These are phyloP conservation scores for Candida sakaeoensis DNA, from an alignment of 805 yeast species.

Conservation along the genomic window DNA sequence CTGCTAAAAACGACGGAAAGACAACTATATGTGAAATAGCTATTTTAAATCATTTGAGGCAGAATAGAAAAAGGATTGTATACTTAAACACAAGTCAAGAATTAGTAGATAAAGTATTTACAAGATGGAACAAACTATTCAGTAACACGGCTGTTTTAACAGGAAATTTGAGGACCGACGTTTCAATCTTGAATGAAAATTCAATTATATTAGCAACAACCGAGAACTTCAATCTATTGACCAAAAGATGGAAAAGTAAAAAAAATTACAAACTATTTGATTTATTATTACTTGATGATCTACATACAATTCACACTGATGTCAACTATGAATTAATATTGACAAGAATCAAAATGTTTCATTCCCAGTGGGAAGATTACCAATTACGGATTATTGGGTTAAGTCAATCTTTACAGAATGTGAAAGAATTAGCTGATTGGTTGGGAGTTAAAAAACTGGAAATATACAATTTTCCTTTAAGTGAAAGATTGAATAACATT, in stretches of 20 bases:
- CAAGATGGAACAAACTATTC: conserved; percentile 53
- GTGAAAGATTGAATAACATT: conserved; percentile 52
- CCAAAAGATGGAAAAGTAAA: conserved; percentile 82
- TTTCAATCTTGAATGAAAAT: conserved; percentile 50
- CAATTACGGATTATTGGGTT: conserved; percentile 61
- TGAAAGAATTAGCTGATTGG: conserved; percentile 83
- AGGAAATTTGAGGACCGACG: conserved; percentile 51
- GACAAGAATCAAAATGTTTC: conserved; percentile 68
- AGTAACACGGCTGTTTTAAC: conserved; percentile 55
- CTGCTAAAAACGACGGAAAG: conserved; percentile 75
- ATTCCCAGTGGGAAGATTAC: conserved; percentile 54
- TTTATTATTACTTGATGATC: conserved; percentile 67
- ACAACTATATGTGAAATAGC: conserved; percentile 71
- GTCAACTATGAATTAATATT: conserved; percentile 64
- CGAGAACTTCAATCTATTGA: conserved; percentile 63
- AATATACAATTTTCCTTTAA: conserved; percentile 68
- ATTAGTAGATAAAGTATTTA: conserved; percentile 43
- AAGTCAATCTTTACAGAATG: conserved; percentile 66
- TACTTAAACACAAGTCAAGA: conserved; percentile 67
- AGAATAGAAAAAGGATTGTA: conserved; percentile 64
- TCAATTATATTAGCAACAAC: conserved; percentile 80
- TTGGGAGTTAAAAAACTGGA: conserved; percentile 62
- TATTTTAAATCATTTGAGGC: conserved; percentile 66
- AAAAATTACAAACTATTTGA: conserved; percentile 66
- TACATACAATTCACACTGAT: conserved; percentile 62